phyloP scores from a whole-genome alignment of 768 basidiomycete species.

The Lactarius psammicola region DNA sequence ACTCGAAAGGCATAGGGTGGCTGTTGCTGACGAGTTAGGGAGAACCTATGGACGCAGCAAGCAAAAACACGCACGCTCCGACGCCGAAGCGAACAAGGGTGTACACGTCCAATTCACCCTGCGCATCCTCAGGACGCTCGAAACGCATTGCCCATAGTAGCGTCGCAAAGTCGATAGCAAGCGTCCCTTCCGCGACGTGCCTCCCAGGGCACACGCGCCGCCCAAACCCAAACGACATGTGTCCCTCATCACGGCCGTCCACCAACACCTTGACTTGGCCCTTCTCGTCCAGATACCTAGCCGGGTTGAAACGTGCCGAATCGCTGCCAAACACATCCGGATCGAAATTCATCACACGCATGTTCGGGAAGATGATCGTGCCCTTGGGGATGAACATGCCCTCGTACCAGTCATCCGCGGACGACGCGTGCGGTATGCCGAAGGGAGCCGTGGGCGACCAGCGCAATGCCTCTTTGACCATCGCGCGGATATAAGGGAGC shows the following conservation, averaged over 20 bases:
- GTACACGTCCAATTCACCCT: background rate
- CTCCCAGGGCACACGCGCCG: background rate
- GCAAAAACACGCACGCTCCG: background rate
- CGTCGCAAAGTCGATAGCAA: slow-evolving; percentile 6
- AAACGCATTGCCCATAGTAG: background rate
- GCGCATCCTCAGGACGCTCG: background rate
- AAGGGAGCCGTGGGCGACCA: slow-evolving; percentile 11
- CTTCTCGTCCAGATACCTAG: background rate
- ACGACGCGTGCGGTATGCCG: background rate
- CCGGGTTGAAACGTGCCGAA: background rate
- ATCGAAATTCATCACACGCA: background rate
- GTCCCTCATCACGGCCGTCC: background rate
- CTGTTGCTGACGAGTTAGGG: background rate
- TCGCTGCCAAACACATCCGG: background rate
- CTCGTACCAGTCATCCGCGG: background rate
- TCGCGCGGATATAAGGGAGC: background rate
- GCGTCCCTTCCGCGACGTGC: background rate
- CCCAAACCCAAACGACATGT: background rate
- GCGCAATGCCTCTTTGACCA: background rate
- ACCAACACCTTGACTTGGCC: background rate
- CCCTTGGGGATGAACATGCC: background rate
- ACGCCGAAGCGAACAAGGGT: background rate
- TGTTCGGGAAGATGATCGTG: background rate
- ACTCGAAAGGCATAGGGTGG: slow-evolving; percentile 1
- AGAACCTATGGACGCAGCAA: background rate